Conservation (phyloP, 2,329 filamentous ascomycete genomes). For the Alternaria infectoria region DNA sequence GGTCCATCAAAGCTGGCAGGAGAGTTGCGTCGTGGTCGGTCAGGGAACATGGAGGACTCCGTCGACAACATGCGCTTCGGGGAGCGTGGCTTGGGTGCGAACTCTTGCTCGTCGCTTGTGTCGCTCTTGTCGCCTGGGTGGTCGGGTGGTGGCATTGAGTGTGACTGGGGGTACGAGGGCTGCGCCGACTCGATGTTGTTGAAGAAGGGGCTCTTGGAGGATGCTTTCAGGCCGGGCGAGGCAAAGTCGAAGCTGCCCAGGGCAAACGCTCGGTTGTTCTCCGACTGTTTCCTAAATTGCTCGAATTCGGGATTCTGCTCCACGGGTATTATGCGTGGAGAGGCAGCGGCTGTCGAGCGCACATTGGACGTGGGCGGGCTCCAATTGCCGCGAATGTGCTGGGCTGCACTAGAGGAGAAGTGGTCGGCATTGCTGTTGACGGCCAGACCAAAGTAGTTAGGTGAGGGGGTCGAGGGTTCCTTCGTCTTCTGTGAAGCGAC, state of each 20-base stretch:
- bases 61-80: constrained; percentile 58
- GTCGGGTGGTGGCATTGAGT: constrained; percentile 36
- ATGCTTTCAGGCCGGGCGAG: constrained; percentile 34
- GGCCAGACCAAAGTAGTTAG: constrained; percentile 85
- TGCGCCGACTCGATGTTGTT: constrained; percentile 31
- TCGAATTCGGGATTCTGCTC: constrained; percentile 84
- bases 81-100: constrained; percentile 46
- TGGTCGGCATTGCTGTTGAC: constrained; percentile 64
- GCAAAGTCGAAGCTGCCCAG: constrained; percentile 52
- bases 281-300: constrained; percentile 72
- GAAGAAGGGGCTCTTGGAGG: constrained; percentile 35
- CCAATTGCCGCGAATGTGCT: constrained; percentile 74
- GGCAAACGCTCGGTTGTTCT: constrained; percentile 62
- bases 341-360: constrained; percentile 70
- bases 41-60: constrained; percentile 50
- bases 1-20: constrained; percentile 53
- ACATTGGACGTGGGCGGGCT: constrained; percentile 74
- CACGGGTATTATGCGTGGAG: constrained; percentile 72
- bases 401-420: constrained; percentile 65
- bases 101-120: constrained; percentile 26
- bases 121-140: constrained; percentile 16
- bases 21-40: constrained; percentile 55
- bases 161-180: constrained; percentile 37
- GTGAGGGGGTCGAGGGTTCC: constrained; percentile 61
- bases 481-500: constrained; percentile 30